Conservation (phyloP, 495 filamentous ascomycete species). For the Lophiotrema nucula region DNA sequence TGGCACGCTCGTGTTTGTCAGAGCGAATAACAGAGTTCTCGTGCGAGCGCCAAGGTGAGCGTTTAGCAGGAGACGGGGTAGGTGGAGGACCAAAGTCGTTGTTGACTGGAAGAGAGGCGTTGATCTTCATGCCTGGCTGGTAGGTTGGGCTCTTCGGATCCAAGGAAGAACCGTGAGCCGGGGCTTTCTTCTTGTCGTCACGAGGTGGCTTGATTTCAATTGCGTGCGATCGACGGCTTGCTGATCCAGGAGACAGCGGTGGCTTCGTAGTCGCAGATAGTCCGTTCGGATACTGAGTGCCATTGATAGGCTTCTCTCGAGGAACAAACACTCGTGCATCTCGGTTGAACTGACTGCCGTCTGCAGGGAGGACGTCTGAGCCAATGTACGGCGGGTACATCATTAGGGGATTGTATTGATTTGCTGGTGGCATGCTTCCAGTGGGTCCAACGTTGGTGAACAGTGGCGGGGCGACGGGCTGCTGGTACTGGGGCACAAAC, state of each 20-base stretch:
- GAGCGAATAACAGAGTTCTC: slow-evolving; percentile 9
- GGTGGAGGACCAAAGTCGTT: slow-evolving; percentile 7
- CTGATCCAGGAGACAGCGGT: slow-evolving; percentile 25
- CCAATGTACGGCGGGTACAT: slow-evolving; percentile 8
- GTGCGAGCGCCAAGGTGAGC: neutral
- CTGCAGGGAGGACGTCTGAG: too few relatives aligned
- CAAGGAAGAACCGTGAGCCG: slow-evolving; percentile 22
- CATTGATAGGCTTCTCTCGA: neutral
- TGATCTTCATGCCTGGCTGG: slow-evolving; percentile 25
- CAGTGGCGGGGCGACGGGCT: neutral
- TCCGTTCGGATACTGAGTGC: neutral
- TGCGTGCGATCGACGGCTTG: slow-evolving; percentile 36
- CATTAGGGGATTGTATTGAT: slow-evolving; percentile 12
- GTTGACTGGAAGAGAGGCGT: neutral
- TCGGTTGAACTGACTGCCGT: neutral
- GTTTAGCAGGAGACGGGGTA: slow-evolving; percentile 24
- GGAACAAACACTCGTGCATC: neutral
- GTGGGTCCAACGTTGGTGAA: neutral
- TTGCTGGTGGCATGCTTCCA: neutral
- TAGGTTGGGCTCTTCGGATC: slow-evolving; percentile 42
- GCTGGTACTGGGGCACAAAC: slow-evolving; percentile 19
- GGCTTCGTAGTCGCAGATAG: neutral
- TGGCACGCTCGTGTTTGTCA: slow-evolving; percentile 4
- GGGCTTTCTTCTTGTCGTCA: slow-evolving; percentile 15
- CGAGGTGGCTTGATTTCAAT: slow-evolving; percentile 37